phyloP scores from a whole-genome alignment of 2,329 filamentous ascomycete genomes.

The Aureobasidium zeae region DNA sequence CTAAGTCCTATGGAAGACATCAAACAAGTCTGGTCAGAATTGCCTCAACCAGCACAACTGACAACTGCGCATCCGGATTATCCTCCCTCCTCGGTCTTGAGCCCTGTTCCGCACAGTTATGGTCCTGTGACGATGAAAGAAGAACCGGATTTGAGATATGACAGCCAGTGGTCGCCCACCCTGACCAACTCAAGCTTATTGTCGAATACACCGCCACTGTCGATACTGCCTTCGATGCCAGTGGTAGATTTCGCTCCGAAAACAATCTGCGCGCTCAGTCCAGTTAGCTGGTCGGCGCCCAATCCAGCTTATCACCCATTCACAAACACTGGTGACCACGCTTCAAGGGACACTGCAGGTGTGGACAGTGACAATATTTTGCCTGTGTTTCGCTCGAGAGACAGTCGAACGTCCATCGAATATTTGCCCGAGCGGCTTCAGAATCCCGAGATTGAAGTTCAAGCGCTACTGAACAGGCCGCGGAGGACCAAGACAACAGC shows the following conservation, averaged over 20 bases:
- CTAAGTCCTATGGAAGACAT: background rate
- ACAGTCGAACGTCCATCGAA: background rate
- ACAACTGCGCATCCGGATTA: background rate
- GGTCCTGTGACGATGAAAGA: background rate
- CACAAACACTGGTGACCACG: background rate
- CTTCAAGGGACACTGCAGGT: too few species aligned
- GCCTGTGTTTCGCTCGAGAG: background rate
- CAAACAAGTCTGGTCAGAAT: background rate
- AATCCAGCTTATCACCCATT: background rate
- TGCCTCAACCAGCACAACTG: background rate
- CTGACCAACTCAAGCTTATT: conserved; percentile 5
- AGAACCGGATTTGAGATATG: background rate
- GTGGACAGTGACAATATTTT: too few species aligned
- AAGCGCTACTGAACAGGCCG: conserved; percentile 13
- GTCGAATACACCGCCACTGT: background rate
- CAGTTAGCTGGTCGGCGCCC: background rate
- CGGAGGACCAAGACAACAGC: conserved; percentile 35
- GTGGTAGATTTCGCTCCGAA: background rate
- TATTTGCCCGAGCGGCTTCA: background rate
- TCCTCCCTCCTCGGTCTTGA: background rate
- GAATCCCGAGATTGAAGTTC: conserved; percentile 1
- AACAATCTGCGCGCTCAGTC: background rate
- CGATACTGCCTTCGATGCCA: background rate
- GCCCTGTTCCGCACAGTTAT: background rate
- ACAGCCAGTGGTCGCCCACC: conserved; percentile 2